Evolutionary conservation across 305 asterid genomes (phyloP), one percentile per base, ranked within the genome.

Genomic region (Fraxinus ornus): DNA sequence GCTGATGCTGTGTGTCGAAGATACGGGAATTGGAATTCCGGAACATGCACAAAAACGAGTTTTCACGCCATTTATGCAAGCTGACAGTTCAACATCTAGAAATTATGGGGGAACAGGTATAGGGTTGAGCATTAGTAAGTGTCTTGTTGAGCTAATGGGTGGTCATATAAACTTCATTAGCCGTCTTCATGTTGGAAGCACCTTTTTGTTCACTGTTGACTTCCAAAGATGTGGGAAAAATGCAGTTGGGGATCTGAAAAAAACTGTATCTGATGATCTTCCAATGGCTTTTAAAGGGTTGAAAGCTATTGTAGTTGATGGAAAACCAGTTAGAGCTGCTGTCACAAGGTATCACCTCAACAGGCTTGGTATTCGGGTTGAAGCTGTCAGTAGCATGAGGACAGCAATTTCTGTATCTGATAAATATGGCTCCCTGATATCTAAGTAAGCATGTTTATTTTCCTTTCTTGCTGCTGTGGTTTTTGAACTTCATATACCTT

Each of bases 51-150:
- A 94, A 52, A 88, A 89, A 49, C 91, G 90, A 44, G 95, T 95
- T 35, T 95, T 95, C 88, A 93, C 95, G 0, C 99, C 98, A 2
- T 95, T 95, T 82, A 95, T 95, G 99, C 99, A 95, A 88, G 99
- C 98, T 2, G 99, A 95, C 86, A 95, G 99, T 83, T 94, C 99
- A 41, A 95, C 97, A 37, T 95, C 99, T 66, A 88, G 99, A 78
- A 85, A 91, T 73, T 95, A 94, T 36, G 99, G 99, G 79, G 99
- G 99, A 77, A 95, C 99, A 1, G 99, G 99, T 49, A 93, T 95
- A 47, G 99, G 99, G 62, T 83, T 95, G 87, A 95, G 97, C 89
- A 95, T 95, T 80, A 92, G 99, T 71, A 91, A 94, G 89, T 93
- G 97, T 83, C 92, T 95, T 21, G 99, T 95, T 5, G 97, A 90